Evolutionary conservation across 768 basidiomycete genomes (phyloP).

Genomic region (Gymnopilus junonius): DNA sequence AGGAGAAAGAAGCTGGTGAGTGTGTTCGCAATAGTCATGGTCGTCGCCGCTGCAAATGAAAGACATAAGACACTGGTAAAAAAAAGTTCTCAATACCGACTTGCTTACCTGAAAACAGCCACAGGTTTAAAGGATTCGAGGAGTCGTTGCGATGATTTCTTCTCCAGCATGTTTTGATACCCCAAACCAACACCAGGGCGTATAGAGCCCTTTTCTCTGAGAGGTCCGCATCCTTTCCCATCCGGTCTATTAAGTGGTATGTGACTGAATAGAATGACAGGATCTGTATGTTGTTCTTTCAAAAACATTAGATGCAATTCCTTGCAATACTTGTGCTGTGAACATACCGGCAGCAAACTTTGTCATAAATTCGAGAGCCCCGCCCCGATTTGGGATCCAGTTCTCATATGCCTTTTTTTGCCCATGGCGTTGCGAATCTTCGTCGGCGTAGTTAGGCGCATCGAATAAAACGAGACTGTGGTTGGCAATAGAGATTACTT

Average conservation of each 20-base stretch:
- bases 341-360: conserved; percentile 41
- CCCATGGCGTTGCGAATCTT: conserved; percentile 58
- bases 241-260: conserved; percentile 85
- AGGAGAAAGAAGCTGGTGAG: conserved; percentile 41
- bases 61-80: conserved; percentile 2
- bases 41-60: conserved; percentile 76
- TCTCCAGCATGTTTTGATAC: conserved; percentile 84
- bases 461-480: conserved; percentile 78
- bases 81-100: not conserved
- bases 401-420: conserved; percentile 42
- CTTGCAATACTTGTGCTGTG: not conserved
- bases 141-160: conserved; percentile 66
- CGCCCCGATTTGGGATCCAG: conserved; percentile 53
- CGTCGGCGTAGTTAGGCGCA: conserved; percentile 74
- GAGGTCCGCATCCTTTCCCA: conserved; percentile 71
- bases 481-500: conserved; percentile 64
- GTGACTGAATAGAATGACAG: conserved; percentile 80
- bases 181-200: conserved; percentile 76
- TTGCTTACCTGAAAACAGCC: conserved; percentile 72
- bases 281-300: conserved; percentile 39
- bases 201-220: conserved; percentile 77
- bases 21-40: conserved; percentile 92
- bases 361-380: conserved; percentile 59
- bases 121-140: conserved; percentile 66
- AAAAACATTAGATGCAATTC: not conserved